Evolutionary conservation across 495 filamentous ascomycete species (phyloP), one percentile per base, ranked within the genome.

Genomic region (Lindgomyces ingoldianus): DNA sequence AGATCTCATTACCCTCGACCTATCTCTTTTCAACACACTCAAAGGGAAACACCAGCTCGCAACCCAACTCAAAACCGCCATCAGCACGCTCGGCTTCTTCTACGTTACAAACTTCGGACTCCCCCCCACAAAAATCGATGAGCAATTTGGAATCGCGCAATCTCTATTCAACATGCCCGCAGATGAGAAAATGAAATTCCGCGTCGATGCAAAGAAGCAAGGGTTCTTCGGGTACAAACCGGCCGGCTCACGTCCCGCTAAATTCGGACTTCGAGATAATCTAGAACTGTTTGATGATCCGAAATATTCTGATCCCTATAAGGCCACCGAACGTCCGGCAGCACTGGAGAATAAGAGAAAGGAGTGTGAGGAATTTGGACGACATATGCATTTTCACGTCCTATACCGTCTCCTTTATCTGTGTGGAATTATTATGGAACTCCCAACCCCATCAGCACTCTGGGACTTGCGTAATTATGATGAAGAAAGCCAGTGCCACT

Each of bases 1-100:
- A 21, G 82, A 85, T 18, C 77, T 86, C 1, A 70, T 83, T 21
- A 85, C 80, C 6, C 75, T 86, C 9, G 83, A 86, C 56, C 74
- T 86, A 0, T 75, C 76, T 25, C 73, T 74, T 9, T 84, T 79
- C 57, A 77, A 81, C 26, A 70, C 78, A 33, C 78, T 78, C 0
- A 80, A 79, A 22, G 82, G 82, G 2, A 84, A 84, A 66, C 73
- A 83, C 62, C 62, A 77, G 33, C 74, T 86, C 4, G 83, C 82
- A 0, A 76, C 78, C 44, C 81, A 83, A 62, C 76, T 86, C 1
- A 77, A 83, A 19, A 79, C 84, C 65, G 84, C 84, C 3, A 80
- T 85, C 1, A 76, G 78, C 21, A 71, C 83, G 44, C 79, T 84
- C 41, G 83, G 81, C 75, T 57, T 73, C 76, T 56, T 69, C 22